These are phyloP conservation scores for Lignosus rhinocerotis DNA, from an alignment of 1,284 basidiomycete species.

Conservation along the genomic window DNA sequence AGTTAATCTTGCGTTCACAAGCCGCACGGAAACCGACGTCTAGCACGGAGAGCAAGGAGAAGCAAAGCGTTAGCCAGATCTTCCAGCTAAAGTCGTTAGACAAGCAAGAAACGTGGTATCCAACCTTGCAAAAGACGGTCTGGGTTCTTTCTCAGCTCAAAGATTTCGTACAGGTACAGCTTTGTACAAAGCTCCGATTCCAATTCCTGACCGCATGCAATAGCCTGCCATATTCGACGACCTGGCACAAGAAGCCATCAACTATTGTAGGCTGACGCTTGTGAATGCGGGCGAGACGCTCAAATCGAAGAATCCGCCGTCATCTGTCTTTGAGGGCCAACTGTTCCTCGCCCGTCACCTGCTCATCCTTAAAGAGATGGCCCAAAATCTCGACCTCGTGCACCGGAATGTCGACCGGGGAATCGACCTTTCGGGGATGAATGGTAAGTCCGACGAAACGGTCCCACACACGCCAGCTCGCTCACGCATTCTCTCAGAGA, in stretches of 20 bases:
- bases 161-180: slow-evolving; percentile 83
- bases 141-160: slow-evolving; percentile 88
- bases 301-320: slow-evolving; percentile 45
- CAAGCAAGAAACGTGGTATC: slow-evolving; percentile 86
- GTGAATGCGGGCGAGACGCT: slow-evolving; percentile 69
- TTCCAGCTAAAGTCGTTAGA: slow-evolving; percentile 74
- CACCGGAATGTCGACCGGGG: slow-evolving; percentile 39
- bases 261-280: slow-evolving; percentile 79
- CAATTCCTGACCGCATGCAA: slow-evolving; percentile 5
- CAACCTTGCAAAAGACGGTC: slow-evolving; percentile 80
- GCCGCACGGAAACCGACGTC: slow-evolving; percentile 45
- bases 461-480: slow-evolving; percentile 10
- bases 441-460: slow-evolving; percentile 41
- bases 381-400: slow-evolving; percentile 71
- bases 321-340: slow-evolving; percentile 63
- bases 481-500: slow-evolving; percentile 47
- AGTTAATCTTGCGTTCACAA: slow-evolving; percentile 25
- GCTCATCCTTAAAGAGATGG: slow-evolving; percentile 89
- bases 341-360: slow-evolving; percentile 89
- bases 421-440: slow-evolving; percentile 48
- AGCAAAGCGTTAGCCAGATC: slow-evolving; percentile 63
- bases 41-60: slow-evolving; percentile 54
- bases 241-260: slow-evolving; percentile 88
- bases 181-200: background rate
- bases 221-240: slow-evolving; percentile 92